phyloP scores from a whole-genome alignment of 306 rosid species.

The Gynostemma pentaphyllum region DNA sequence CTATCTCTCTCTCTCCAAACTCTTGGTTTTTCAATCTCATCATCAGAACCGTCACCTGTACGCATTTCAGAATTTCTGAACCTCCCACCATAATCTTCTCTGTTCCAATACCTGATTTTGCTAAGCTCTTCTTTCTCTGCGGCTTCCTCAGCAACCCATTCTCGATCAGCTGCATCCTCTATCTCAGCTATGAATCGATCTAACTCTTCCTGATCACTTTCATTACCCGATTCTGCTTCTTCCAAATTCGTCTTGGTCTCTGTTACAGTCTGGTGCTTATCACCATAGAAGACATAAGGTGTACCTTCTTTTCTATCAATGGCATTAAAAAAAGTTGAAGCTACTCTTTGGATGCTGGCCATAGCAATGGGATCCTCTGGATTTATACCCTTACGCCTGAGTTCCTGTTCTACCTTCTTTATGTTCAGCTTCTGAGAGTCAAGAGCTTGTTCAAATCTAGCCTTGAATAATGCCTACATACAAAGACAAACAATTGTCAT shows the following conservation, averaged over 20 bases:
- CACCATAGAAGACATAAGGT: conserved; percentile 71
- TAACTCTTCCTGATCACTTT: conserved; percentile 78
- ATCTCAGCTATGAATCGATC: conserved; percentile 87
- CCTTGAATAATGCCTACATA: conserved; percentile 90
- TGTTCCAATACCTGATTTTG: conserved; percentile 65
- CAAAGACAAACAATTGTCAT: conserved; percentile 5
- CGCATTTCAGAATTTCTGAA: conserved; percentile 44
- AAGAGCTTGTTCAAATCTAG: conserved; percentile 97
- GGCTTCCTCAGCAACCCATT: conserved; percentile 84
- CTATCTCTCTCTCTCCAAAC: conserved; percentile 27
- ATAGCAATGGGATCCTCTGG: conserved; percentile 95
- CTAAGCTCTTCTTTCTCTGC: conserved; percentile 75
- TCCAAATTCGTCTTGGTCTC: conserved; percentile 31
- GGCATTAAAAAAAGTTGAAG: conserved; percentile 91
- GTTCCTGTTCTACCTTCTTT: conserved; percentile 85
- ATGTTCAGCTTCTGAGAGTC: conserved; percentile 93
- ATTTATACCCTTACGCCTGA: conserved; percentile 79
- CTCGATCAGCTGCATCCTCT: conserved; percentile 93
- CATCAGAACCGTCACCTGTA: conserved; percentile 34
- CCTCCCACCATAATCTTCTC: conserved; percentile 70
- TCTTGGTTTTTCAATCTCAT: conserved; percentile 31
- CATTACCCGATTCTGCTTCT: conserved; percentile 43
- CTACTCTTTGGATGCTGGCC: conserved; percentile 95
- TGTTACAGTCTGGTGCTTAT: conserved; percentile 20
- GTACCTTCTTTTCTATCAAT: conserved; percentile 84